Conservation (phyloP, 768 basidiomycete genomes). For the Fistulinella prunicolor region DNA sequence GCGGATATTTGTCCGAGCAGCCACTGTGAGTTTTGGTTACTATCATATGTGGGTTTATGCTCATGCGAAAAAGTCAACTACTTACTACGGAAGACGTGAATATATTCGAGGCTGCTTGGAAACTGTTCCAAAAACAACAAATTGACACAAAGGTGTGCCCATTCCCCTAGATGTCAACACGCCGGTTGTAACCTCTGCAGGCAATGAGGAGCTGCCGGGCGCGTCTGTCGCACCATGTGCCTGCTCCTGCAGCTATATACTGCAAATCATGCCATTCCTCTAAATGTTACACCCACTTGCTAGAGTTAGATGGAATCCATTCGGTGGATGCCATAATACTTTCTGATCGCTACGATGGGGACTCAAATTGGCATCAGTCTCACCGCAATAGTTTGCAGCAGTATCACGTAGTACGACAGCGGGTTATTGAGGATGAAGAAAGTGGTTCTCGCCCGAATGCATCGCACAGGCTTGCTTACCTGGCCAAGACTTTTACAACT, state of each 20-base stretch:
- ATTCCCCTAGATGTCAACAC: not conserved
- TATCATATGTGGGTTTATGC: not conserved
- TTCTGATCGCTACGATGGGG: slow-evolving; percentile 14
- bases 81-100: slow-evolving; percentile 24
- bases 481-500: slow-evolving; percentile 45
- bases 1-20: slow-evolving; percentile 15
- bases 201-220: slow-evolving; percentile 21
- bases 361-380: slow-evolving; percentile 34
- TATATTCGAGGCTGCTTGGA: slow-evolving; percentile 34
- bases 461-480: slow-evolving; percentile 38
- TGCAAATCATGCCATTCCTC: slow-evolving; percentile 39
- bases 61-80: slow-evolving; percentile 21
- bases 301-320: slow-evolving; percentile 34
- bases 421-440: slow-evolving; percentile 33
- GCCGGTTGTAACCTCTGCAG: slow-evolving; percentile 7
- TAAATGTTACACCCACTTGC: slow-evolving; percentile 37
- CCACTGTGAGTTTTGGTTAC: slow-evolving; percentile 20
- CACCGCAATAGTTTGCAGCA: slow-evolving; percentile 24
- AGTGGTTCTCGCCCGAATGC: slow-evolving; percentile 35
- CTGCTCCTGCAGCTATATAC: slow-evolving; percentile 21
- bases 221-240: slow-evolving; percentile 16
- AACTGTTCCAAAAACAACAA: slow-evolving; percentile 20
- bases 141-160: slow-evolving; percentile 12
- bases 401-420: slow-evolving; percentile 12
- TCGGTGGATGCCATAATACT: slow-evolving; percentile 35